Evolutionary conservation across 208 protist species (phyloP), one percentile per base, ranked within the genome.

Genomic region (Acanthamoeba culbertsoni): DNA sequence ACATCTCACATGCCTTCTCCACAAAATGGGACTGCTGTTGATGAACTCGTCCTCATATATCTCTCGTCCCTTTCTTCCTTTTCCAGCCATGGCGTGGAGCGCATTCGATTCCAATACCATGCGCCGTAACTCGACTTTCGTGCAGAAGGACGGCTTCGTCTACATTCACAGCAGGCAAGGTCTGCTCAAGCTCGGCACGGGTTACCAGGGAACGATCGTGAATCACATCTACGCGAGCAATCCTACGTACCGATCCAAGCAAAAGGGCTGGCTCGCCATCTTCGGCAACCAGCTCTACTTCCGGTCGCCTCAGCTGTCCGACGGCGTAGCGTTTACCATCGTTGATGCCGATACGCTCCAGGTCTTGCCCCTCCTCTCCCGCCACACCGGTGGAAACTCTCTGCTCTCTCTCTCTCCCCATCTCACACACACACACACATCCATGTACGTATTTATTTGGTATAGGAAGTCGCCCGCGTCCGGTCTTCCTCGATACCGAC

Each of bases 211-310:
- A 26, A 96, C 95, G 5, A 46, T 95, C 53, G 62, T 86, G 40
- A 93, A 93, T 40, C 40, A 91, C n/a, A 88, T 96, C 40, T 96
- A 96, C 51, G 71, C 51, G 0, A 45, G 92, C 43, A 88, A 90
- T 20, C 33, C 63, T 1, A 31, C 62, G 40, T 96, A 90, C 37
- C 94, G 46, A 35, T 68, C 91, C 33, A 79, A 86, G 31, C 93
- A 94, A n/a, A 96, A 96, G 31, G 93, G 93, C 12, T 96, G 93
- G 93, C 37, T 96, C 7, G 86, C 73, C 18, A 51, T 62, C 26
- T 40, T 71, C 59, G 75, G 53, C 18, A 33, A 37, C 12, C 26
- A 93, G 20, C 62, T 96, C 10, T 95, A 94, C 48, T 96, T 95
- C 91, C 35, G 95, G 4, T 95, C 93, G 42, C 68, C 86, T 10